phyloP scores from a whole-genome alignment of 352 stramenopile genomes.

The Plasmopara halstedii region DNA sequence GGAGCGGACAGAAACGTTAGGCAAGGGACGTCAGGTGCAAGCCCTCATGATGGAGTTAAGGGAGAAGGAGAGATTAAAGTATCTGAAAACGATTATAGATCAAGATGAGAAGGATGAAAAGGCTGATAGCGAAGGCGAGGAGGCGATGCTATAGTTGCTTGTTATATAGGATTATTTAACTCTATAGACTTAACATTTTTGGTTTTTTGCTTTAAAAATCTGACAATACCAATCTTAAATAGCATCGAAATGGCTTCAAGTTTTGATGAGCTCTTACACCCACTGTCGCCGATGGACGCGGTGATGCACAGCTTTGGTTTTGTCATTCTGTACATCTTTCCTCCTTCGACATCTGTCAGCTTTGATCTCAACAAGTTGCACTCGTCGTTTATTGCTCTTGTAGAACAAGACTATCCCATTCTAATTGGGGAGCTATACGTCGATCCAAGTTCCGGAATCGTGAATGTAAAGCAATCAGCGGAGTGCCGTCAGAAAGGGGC shows the following conservation, averaged over 20 bases:
- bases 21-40: conserved; percentile 56
- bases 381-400: conserved; percentile 19
- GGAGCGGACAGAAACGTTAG: conserved; percentile 48
- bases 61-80: conserved; percentile 45
- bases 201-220: too few species aligned
- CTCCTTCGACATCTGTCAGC: conserved; percentile 1
- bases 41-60: conserved; percentile 50
- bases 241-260: neutral
- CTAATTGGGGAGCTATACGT: conserved; percentile 28
- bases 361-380: conserved; percentile 41
- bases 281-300: conserved; percentile 43
- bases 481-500: conserved; percentile 9
- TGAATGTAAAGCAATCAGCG: conserved; percentile 24
- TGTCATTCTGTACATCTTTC: conserved; percentile 51
- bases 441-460: conserved; percentile 19
- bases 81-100: conserved; percentile 13
- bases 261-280: conserved; percentile 7
- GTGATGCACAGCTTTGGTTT: conserved; percentile 39
- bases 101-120: conserved; percentile 9
- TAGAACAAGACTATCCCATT: conserved; percentile 44
- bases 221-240: neutral
- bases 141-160: conserved; percentile 44
- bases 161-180: too few species aligned
- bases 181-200: too few species aligned
- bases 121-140: conserved; percentile 23